These are phyloP conservation scores for Corrigiola litoralis DNA, from an alignment of 179 eudicot genomes.

Conservation along the genomic window DNA sequence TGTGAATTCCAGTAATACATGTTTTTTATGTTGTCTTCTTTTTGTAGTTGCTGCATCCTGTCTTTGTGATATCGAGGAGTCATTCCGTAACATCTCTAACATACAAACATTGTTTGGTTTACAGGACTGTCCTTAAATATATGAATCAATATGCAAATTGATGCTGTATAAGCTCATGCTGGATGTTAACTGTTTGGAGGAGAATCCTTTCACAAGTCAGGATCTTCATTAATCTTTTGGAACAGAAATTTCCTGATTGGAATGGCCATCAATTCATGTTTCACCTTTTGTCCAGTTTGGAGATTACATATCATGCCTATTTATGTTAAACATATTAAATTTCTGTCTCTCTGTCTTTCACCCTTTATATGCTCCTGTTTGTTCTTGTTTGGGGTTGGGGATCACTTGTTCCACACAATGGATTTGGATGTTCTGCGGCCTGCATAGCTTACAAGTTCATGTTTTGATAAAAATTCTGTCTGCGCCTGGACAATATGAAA, in stretches of 20 bases:
- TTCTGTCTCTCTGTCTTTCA: background rate
- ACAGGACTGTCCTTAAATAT: constrained; percentile 17
- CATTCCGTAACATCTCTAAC: constrained; percentile 1
- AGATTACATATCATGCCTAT: constrained; percentile 10
- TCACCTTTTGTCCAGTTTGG: constrained; percentile 10
- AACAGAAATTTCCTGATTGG: constrained; percentile 8
- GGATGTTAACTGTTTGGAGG: constrained; percentile 3
- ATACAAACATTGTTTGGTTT: background rate
- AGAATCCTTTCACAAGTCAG: background rate
- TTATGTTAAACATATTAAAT: background rate
- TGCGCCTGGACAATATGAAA: no score
- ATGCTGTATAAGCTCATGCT: background rate
- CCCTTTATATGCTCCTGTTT: background rate
- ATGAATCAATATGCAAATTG: background rate
- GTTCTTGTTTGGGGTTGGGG: background rate
- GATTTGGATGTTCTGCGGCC: no score
- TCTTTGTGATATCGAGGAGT: background rate
- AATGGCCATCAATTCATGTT: constrained; percentile 21
- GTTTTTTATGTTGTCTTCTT: no score
- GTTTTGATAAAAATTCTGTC: no score
- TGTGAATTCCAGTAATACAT: no score
- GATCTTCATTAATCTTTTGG: constrained; percentile 22
- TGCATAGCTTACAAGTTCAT: no score
- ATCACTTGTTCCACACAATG: no score
- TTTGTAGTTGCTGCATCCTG: background rate